Conservation (phyloP, 805 yeast species). For the Kluyveromyces nonfermentans region DNA sequence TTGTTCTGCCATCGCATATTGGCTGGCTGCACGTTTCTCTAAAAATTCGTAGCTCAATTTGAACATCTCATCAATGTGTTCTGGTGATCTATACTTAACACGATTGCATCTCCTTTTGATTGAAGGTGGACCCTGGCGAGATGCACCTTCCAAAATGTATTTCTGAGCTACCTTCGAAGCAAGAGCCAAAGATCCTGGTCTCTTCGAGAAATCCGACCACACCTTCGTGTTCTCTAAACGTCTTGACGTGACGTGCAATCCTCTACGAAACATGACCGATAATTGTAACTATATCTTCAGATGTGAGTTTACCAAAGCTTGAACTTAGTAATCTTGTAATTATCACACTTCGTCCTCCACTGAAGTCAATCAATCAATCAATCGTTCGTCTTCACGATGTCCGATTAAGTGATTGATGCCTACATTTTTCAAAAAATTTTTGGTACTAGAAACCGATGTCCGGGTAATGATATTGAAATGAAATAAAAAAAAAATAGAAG, state of each 20-base stretch:
- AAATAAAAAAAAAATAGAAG: too few species aligned
- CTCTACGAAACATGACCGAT: constrained; percentile 18
- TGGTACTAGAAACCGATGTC: too few species aligned
- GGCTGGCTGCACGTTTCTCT: constrained; percentile 38
- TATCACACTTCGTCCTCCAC: too few species aligned
- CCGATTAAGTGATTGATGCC: too few species aligned
- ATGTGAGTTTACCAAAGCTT: not conserved
- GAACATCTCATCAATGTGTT: constrained; percentile 62
- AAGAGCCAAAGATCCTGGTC: constrained; percentile 24
- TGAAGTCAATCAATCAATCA: too few species aligned
- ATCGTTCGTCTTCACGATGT: too few species aligned
- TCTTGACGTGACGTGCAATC: constrained; percentile 12
- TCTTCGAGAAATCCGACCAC: constrained; percentile 23
- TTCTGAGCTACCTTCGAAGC: constrained; percentile 19
- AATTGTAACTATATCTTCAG: not conserved
- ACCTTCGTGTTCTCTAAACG: constrained; percentile 11
- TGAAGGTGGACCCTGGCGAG: constrained; percentile 43
- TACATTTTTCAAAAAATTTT: too few species aligned
- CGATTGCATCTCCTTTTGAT: constrained; percentile 35
- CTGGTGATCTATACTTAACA: constrained; percentile 55
- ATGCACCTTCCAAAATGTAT: constrained; percentile 29
- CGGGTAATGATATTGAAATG: too few species aligned
- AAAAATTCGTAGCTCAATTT: constrained; percentile 55
- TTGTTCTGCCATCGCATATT: constrained; percentile 22
- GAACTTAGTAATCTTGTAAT: too few species aligned